Evolutionary conservation across 2,329 filamentous ascomycete genomes (phyloP), one percentile per base, ranked within the genome.

Genomic region (Xylariaceae sp.): DNA sequence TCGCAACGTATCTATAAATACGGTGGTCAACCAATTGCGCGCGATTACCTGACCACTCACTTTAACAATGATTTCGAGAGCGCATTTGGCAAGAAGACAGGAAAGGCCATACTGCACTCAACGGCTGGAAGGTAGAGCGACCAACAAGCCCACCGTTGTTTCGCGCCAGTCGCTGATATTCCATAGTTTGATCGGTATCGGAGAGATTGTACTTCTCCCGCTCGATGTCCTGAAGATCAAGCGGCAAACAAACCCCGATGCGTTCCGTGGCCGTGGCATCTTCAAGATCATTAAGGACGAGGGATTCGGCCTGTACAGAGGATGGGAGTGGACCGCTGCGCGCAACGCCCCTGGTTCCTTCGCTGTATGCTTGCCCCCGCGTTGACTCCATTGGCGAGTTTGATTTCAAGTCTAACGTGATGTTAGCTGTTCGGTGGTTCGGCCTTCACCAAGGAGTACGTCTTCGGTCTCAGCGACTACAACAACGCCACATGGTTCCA

Each of bases 201-300:
- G 94, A 69, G 94, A 99, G 77, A 95, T 99, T 62, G 83, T 99
- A 56, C 83, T 99, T 32, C 83, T 99, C 41, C 94, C 94, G 42
- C 84, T 99, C 58, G 94, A 99, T 66, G 92, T 99, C 40, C 83
- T 99, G 60, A 99, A 99, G 83, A 99, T 99, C 78, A 99, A 99
- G 83, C 86, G 94, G 67, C 94, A 99, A 78, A 99, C 94, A 64
- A 99, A 99, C 80, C 94, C 94, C 41, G 94, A 97, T 70, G 91
- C 94, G 37, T 99, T 99, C 85, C 85, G 91, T 64, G 92, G 92
- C 65, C 88, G 94, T 67, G 94, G 94, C 59, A 80, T 99, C 57
- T 76, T 97, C 70, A 87, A 81, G 74, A 97, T 99, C 62, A 81
- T 99, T 59, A 81, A 83, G 56, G 94, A 99, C 69, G 94, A 99